Base-by-base conservation (phyloP, 2,329 filamentous ascomycete genomes). In the Leptographium radiaticola region DNA sequence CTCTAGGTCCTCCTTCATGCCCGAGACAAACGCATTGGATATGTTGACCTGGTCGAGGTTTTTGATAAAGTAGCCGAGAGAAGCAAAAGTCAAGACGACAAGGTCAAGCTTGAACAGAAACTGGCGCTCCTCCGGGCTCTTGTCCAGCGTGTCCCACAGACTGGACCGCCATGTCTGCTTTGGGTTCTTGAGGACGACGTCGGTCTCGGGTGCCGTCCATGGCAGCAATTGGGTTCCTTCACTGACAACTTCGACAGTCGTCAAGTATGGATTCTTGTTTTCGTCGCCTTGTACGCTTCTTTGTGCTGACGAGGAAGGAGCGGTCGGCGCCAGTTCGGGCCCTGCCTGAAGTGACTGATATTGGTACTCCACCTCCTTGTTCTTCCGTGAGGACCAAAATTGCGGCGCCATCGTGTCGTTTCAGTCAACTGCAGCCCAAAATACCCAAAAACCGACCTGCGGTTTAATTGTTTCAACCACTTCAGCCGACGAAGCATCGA, bases 131-230 rank as follows among this genome's bases (percentile, higher is more conserved):
- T 64, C 62, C 7, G 64, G 63, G 8, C 62, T 63, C 62, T 66
- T 66, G 58, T 66, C 64, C 25, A 75, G 65, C 0, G 71, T 73
- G 55, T 76, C 73, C 73, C 73, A 75, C n/a, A 75, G 11, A 47
- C 73, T 72, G 0, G 71, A 74, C 30, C 66, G 66, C 73, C 73
- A 76, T 30, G 68, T 73, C 38, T 57, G 46, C 39, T 51, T 52
- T 11, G 58, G 56, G 46, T 15, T 39, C 9, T 46, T 31, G 6
- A 52, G 45, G 2, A 59, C 53, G 6, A 57, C 15, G 16, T 46
- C 53, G 20, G 53, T 40, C 20, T 6, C 18, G 6, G 38, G 10
- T 10, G 49, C 11, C 38, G 49, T 18, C 20, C 25, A 25, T 25
- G 39, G 3, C 13, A 43, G 38, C 6, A 12, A 6, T 10, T 50